These are phyloP conservation scores for Globisporangium lucens DNA, from an alignment of 352 stramenopile species.

Conservation along the genomic window DNA sequence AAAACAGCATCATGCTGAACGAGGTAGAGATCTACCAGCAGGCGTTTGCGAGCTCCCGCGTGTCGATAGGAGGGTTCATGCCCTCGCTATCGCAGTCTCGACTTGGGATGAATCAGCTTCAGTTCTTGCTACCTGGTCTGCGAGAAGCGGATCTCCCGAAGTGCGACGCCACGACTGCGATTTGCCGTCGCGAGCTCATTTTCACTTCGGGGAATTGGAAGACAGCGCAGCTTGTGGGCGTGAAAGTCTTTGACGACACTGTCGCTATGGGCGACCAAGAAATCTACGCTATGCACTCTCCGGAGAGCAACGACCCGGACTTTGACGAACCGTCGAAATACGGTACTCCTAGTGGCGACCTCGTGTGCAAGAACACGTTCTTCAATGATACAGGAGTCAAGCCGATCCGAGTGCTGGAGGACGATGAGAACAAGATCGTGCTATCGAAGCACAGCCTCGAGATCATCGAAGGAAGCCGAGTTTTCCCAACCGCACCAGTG, in stretches of 20 bases:
- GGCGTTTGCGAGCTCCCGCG: constrained; percentile 42
- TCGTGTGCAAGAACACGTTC: constrained; percentile 27
- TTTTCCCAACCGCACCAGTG: constrained; percentile 39
- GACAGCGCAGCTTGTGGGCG: constrained; percentile 29
- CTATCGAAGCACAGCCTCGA: constrained; percentile 39
- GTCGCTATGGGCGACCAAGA: constrained; percentile 52
- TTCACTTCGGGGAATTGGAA: constrained; percentile 63
- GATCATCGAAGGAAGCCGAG: constrained; percentile 50
- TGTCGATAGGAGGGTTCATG: constrained; percentile 56
- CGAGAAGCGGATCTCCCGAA: constrained; percentile 19
- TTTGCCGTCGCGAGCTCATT: constrained; percentile 57
- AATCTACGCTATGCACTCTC: constrained; percentile 43
- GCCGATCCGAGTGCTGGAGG: constrained; percentile 42
- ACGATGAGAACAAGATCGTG: constrained; percentile 62
- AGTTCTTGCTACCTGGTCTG: constrained; percentile 24
- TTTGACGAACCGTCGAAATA: constrained; percentile 40
- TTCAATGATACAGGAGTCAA: constrained; percentile 60
- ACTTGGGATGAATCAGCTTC: constrained; percentile 44
- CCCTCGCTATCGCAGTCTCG: constrained; percentile 33
- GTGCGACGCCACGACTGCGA: constrained; percentile 30
- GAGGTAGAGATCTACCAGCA: constrained; percentile 69
- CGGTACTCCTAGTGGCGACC: neutral
- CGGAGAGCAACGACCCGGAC: constrained; percentile 41
- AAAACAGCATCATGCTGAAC: constrained; percentile 56
- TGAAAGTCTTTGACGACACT: constrained; percentile 43